These are phyloP conservation scores for Ensete ventricosum DNA, from an alignment of 176 grass and related monocot genomes.

Conservation along the genomic window DNA sequence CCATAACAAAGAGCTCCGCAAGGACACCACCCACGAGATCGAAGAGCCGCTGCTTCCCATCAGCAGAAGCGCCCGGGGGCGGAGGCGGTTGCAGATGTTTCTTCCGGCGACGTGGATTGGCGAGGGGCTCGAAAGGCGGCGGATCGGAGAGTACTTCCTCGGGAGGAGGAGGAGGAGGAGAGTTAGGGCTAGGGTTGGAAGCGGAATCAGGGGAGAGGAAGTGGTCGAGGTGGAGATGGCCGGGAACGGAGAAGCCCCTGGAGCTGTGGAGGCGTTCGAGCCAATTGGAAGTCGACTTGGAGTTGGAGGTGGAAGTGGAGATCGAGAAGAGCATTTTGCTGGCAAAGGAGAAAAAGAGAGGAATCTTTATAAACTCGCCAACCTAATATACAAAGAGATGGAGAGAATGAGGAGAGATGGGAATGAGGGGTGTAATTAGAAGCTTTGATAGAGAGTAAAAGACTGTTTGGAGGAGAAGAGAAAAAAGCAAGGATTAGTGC, in stretches of 20 bases:
- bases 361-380: background rate
- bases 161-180: background rate
- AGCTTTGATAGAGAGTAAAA: background rate
- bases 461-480: background rate
- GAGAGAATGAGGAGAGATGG: background rate
- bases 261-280: constrained; percentile 15
- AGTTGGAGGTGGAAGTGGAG: background rate
- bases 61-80: background rate
- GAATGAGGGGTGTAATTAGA: background rate
- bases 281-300: constrained; percentile 5
- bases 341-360: background rate
- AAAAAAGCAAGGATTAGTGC: background rate
- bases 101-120: background rate
- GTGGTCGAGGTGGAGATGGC: constrained; percentile 9
- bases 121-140: background rate
- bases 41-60: constrained; percentile 12
- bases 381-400: background rate
- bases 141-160: background rate
- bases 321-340: constrained; percentile 14
- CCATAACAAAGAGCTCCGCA: constrained; percentile 67
- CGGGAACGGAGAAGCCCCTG: constrained; percentile 9
- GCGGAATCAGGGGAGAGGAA: constrained; percentile 5
- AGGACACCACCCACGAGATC: constrained; percentile 30
- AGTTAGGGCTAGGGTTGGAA: background rate
- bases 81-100: background rate